Evolutionary conservation across 768 basidiomycete genomes (phyloP).

Genomic region (Cystofilobasidium ferigula): DNA sequence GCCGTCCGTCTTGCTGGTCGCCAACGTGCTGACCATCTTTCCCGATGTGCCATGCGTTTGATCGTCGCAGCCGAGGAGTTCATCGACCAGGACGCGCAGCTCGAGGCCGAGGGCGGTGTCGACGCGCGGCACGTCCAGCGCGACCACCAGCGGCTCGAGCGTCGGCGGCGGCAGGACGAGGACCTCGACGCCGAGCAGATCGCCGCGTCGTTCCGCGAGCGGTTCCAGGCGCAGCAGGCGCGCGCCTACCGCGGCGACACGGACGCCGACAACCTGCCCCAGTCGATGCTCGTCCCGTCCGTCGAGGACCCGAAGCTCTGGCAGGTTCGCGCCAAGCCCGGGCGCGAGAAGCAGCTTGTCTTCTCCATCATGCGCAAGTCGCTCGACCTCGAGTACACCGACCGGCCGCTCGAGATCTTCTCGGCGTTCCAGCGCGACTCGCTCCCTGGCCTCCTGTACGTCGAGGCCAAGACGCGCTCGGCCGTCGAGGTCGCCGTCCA

Average conservation of each 20-base stretch:
- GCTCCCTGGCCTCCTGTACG: constrained; percentile 87
- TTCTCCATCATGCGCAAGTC: constrained; percentile 92
- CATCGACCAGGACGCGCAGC: constrained; percentile 37
- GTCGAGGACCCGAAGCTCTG: constrained; percentile 91
- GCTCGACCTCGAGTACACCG: constrained; percentile 67
- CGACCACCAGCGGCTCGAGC: constrained; percentile 23
- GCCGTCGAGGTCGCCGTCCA: constrained; percentile 73
- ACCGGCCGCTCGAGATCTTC: constrained; percentile 67
- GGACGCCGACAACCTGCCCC: constrained; percentile 85
- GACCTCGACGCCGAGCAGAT: constrained; percentile 73
- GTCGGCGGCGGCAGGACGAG: constrained; percentile 45
- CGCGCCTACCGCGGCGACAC: constrained; percentile 78
- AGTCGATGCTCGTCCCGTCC: constrained; percentile 87
- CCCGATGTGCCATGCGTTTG: neutral
- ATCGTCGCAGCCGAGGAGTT: constrained; percentile 39
- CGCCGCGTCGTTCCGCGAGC: constrained; percentile 65
- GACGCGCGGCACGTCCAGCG: constrained; percentile 53
- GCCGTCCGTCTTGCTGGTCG: neutral
- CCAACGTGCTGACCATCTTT: neutral
- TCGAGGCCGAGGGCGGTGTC: constrained; percentile 54
- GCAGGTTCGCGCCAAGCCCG: constrained; percentile 90
- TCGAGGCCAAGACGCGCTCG: constrained; percentile 80
- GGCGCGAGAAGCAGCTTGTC: constrained; percentile 83
- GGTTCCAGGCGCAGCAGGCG: constrained; percentile 56
- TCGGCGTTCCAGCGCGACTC: constrained; percentile 96